Conservation (phyloP, 2,329 filamentous ascomycete genomes). For the Neonectria hederae region DNA sequence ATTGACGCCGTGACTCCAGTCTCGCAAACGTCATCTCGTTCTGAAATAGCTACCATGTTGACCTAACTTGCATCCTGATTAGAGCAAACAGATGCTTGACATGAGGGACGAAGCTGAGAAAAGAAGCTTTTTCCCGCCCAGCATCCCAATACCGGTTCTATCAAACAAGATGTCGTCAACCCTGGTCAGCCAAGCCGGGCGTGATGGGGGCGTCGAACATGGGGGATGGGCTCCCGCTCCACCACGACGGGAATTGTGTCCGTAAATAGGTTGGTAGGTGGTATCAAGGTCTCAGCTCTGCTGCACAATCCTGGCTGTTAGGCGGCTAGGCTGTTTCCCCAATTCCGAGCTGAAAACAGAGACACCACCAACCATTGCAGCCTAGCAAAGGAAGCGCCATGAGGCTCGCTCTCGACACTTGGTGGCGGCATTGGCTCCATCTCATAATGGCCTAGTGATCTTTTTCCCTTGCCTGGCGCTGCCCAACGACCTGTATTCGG, state of each 20-base stretch:
- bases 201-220: neutral
- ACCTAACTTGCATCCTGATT: too few relatives aligned
- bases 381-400: neutral
- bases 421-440: neutral
- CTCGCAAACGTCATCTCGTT: neutral
- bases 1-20: neutral
- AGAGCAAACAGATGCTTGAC: too few relatives aligned
- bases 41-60: too few relatives aligned
- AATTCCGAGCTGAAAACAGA: neutral
- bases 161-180: neutral
- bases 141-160: too few relatives aligned
- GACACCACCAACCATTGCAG: neutral
- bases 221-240: neutral
- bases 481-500: neutral
- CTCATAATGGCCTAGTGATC: neutral
- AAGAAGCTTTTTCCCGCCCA: neutral
- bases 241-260: neutral
- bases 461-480: neutral
- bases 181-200: neutral
- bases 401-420: neutral
- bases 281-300: neutral
- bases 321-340: neutral
- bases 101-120: neutral
- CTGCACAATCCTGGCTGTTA: neutral
- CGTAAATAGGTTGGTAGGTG: neutral